Base-by-base conservation (phyloP, 2,329 filamentous ascomycete species). In the Penicillium sp. region DNA sequence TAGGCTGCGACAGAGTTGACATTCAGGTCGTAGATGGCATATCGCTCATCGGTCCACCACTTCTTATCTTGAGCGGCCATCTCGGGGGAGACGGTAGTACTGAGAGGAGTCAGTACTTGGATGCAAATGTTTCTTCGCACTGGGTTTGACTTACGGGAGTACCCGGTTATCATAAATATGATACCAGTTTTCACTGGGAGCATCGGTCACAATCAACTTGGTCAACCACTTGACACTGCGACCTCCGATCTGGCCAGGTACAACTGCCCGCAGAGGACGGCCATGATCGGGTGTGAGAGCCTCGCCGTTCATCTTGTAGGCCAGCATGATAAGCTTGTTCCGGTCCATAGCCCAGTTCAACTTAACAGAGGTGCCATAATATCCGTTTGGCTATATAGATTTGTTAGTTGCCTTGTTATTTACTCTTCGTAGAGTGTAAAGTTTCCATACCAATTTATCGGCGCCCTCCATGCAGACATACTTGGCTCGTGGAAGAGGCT, bases 141-240 rank as follows among this genome's bases (percentile, higher is more conserved):
- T n/a, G n/a, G n/a, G n/a, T n/a, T n/a, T n/a, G 12, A 78, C 81
- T 72, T 70, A 84, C 67, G 93, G 93, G 42, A 97, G 79, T 1
- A 97, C 92, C 61, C 92, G 84, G 74, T 97, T 97, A 75, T 97
- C 93, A 76, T 95, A 93, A 65, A 96, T 92, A 76, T 97, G 93
- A 71, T 97, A 97, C 92, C 92, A 96, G 73, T 96, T 97, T 65
- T 94, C 89, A 73, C 92, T 96, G 0, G 93, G 92, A 26, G 84
- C 82, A 10, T 88, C 85, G 0, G 92, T 94, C 55, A 97, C 77
- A 47, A 93, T 90, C 63, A 97, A 85, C 66, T 84, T 89, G 80
- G 89, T 94, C 61, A 97, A 75, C 93, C 93, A 97, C 77, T 97
- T 97, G 35, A 97, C 93, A 75, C 92, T 96, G 65, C 93, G 85